Percentiles rank a stretch among this genome's conserved stretches.
phyloP scores from a whole-genome alignment of 495 filamentous ascomycete species.

The Bacidia rubella region DNA sequence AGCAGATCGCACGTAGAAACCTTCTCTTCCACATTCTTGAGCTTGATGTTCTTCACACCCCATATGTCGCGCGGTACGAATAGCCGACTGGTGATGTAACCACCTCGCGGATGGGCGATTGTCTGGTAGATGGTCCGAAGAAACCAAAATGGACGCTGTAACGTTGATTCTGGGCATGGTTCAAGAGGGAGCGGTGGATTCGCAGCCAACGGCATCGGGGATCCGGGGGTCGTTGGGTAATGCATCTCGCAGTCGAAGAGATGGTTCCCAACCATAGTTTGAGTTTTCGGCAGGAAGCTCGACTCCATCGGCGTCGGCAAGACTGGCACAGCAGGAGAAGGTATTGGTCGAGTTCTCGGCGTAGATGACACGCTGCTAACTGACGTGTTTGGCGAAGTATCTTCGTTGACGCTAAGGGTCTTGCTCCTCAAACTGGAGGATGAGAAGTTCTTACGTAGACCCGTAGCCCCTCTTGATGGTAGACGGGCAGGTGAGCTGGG shows the following conservation, averaged over 20 bases:
- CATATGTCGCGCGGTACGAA: slow-evolving; percentile 90
- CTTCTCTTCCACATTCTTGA: slow-evolving; percentile 86
- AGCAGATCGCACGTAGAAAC: slow-evolving; percentile 85
- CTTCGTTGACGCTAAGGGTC: slow-evolving; percentile 62
- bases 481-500: slow-evolving; percentile 34
- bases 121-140: slow-evolving; percentile 91
- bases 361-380: slow-evolving; percentile 51
- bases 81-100: slow-evolving; percentile 78
- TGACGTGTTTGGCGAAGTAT: slow-evolving; percentile 58
- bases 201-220: slow-evolving; percentile 43
- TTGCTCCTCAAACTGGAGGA: slow-evolving; percentile 61
- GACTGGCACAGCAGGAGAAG: slow-evolving; percentile 40
- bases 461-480: slow-evolving; percentile 37
- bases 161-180: slow-evolving; percentile 74
- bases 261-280: slow-evolving; percentile 54
- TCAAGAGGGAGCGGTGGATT: slow-evolving; percentile 66
- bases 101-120: slow-evolving; percentile 77
- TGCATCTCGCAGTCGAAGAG: slow-evolving; percentile 80
- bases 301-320: slow-evolving; percentile 54
- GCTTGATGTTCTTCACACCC: slow-evolving; percentile 84
- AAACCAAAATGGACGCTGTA: slow-evolving; percentile 90
- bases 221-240: slow-evolving; percentile 52
- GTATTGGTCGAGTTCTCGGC: slow-evolving; percentile 35
- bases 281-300: slow-evolving; percentile 39
- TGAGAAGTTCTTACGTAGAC: slow-evolving; percentile 66